Conservation (phyloP, 805 yeast species). For the Ogataea zsoltii region DNA sequence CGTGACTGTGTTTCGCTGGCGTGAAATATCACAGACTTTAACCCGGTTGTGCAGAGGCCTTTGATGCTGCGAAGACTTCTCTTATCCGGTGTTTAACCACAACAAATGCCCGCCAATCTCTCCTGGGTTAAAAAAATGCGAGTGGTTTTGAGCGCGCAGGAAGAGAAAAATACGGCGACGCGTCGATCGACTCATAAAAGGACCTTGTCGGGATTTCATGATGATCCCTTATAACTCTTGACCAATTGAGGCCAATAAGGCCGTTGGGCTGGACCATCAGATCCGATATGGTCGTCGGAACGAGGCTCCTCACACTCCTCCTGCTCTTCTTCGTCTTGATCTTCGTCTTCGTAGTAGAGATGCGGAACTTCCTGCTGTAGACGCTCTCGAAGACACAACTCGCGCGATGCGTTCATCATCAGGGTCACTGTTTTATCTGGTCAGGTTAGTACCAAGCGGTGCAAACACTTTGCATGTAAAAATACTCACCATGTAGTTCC, state of each 20-base stretch:
- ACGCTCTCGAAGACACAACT: slow-evolving; percentile 13
- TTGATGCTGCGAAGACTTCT: not conserved
- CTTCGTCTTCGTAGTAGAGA: not conserved
- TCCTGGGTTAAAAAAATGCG: not conserved
- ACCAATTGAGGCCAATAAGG: slow-evolving; percentile 16
- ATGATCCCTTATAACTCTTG: not conserved
- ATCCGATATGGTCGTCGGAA: not conserved
- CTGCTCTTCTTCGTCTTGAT: not conserved
- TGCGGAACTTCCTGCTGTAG: slow-evolving; percentile 7
- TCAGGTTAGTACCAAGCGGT: slow-evolving; percentile 6
- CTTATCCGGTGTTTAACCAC: not conserved
- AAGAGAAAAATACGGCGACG: not conserved
- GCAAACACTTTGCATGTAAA: too few species aligned
- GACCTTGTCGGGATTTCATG: not conserved
- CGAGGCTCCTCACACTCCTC: not conserved
- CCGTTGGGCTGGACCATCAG: slow-evolving; percentile 1
- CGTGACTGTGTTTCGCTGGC: not conserved
- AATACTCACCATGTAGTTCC: slow-evolving; percentile 26
- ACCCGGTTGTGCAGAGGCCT: not conserved
- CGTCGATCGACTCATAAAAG: not conserved
- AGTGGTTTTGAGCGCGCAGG: slow-evolving; percentile 1
- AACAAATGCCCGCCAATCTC: slow-evolving; percentile 4
- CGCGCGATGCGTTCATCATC: slow-evolving; percentile 33
- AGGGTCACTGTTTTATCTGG: slow-evolving; percentile 27
- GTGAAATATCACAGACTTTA: not conserved